Conservation (phyloP, 2,329 filamentous ascomycete species). For the Fusarium euwallaceae region DNA sequence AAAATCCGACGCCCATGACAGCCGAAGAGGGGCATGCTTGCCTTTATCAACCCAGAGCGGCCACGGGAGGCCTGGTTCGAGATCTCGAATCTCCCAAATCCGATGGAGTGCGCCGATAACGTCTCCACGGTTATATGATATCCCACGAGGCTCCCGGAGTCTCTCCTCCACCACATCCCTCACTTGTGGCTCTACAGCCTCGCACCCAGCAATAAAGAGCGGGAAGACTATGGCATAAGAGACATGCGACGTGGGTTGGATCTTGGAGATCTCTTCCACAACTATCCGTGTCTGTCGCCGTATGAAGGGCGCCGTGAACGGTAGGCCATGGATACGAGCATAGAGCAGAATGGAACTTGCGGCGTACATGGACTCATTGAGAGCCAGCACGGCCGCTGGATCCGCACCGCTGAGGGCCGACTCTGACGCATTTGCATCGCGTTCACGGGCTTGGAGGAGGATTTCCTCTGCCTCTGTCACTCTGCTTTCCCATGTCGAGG, state of each 20-base stretch:
- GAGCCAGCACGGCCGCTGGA: not conserved
- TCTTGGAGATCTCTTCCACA: not conserved
- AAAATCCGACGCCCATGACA: not conserved
- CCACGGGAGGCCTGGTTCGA: not conserved
- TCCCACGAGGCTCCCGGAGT: not conserved
- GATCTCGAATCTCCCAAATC: not conserved
- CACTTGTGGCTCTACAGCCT: not conserved
- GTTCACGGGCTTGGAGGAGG: not conserved
- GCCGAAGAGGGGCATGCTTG: not conserved
- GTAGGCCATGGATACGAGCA: not conserved
- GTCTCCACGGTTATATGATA: not conserved
- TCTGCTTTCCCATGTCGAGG: not conserved
- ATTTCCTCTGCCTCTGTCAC: not conserved
- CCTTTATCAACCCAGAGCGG: not conserved
- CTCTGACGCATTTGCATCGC: not conserved
- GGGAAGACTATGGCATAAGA: not conserved
- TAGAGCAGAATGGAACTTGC: not conserved
- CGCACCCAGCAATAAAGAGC: not conserved
- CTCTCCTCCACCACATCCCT: not conserved
- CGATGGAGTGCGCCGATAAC: not conserved
- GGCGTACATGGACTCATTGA: not conserved
- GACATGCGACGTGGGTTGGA: not conserved
- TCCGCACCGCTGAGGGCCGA: not conserved
- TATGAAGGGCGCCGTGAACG: not conserved
- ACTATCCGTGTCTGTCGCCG: not conserved